A percentile compares a stretch with the other conserved stretches of the same genome.
phyloP scores from a whole-genome alignment of 2,329 filamentous ascomycete genomes.

The Paracamarosporium sp. region DNA sequence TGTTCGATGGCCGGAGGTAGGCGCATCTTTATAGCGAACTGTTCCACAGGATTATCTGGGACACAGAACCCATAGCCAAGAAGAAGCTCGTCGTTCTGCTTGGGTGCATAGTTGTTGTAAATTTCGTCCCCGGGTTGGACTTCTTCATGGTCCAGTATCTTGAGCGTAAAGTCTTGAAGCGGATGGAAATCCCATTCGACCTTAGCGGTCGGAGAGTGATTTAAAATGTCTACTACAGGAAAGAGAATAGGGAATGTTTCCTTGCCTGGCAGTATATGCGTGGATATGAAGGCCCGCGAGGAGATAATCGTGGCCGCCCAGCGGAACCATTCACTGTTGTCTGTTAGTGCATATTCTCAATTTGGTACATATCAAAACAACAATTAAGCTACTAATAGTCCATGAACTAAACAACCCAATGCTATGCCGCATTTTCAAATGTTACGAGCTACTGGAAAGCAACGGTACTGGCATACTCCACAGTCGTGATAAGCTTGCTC shows the following conservation, averaged over 20 bases:
- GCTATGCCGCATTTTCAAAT: too few relatives aligned
- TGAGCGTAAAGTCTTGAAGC: constrained; percentile 46
- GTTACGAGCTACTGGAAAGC: too few relatives aligned
- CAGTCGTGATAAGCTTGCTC: too few relatives aligned
- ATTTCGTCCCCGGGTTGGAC: constrained; percentile 51
- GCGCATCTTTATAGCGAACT: constrained; percentile 51
- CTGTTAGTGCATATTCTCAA: constrained; percentile 20
- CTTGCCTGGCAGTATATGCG: constrained; percentile 33
- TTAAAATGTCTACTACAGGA: constrained; percentile 57
- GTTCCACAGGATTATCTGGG: constrained; percentile 55
- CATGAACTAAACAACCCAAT: too few relatives aligned
- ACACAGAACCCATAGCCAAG: constrained; percentile 62
- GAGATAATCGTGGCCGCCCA: constrained; percentile 62
- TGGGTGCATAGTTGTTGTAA: constrained; percentile 62
- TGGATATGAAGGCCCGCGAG: constrained; percentile 59
- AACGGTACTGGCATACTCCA: too few relatives aligned
- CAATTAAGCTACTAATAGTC: background rate
- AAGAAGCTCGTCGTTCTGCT: constrained; percentile 60
- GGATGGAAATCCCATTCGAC: constrained; percentile 54
- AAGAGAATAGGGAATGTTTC: constrained; percentile 52
- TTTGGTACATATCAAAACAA: background rate
- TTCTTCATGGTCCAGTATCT: constrained; percentile 41
- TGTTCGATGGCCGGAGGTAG: constrained; percentile 44
- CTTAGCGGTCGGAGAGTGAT: constrained; percentile 55
- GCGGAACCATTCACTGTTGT: constrained; percentile 52